Evolutionary conservation across 192 early-diverging fungal species (phyloP), one percentile per base, ranked within the genome.

Genomic region (Radiomyces spectabilis): DNA sequence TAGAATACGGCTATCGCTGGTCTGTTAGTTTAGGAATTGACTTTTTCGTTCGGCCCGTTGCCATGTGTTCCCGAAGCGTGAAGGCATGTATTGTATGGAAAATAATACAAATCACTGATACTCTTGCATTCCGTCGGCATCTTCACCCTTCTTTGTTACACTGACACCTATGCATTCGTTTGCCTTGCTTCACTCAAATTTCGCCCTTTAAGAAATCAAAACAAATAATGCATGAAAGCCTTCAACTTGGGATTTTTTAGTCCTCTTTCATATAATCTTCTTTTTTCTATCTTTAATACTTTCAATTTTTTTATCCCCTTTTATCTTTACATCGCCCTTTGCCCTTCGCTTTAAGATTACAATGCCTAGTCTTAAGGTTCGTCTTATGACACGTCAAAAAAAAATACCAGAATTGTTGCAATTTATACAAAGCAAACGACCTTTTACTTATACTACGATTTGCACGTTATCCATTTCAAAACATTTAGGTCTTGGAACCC

Each of bases 211-310:
- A 13, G 33, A 8, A 8, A 8, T 5, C 6, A 35, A 48, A 48
- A 42, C 46, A 48, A 48, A 48, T 22, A 48, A 48, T 48, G 46
- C 46, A 48, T 22, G 46, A 9, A 29, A 27, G 9, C 29, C 5
- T 25, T 22, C 27, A 27, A 44, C 5, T 44, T 18, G 42, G 42
- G 42, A n/a, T 48, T 48, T 31, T 43, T 43, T 43, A 19, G 18
- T 43, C 5, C 8, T 15, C 42, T 43, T 19, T 15, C 42, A 21
- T 5, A 21, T 24, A 6, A 29, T 48, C 30, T 48, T 48, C 10
- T 48, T 48, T 27, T 48, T 48, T 26, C 30, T 48, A 15, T 22
- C 21, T 9, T 26, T 48, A 7, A 29, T 48, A 15, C 24, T 31
- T 42, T 42, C 19, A 19, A 6, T 42, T 42, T 42, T n/a, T 42